phyloP scores from a whole-genome alignment of 768 basidiomycete species.

The Boletus rufocinnamomeus region DNA sequence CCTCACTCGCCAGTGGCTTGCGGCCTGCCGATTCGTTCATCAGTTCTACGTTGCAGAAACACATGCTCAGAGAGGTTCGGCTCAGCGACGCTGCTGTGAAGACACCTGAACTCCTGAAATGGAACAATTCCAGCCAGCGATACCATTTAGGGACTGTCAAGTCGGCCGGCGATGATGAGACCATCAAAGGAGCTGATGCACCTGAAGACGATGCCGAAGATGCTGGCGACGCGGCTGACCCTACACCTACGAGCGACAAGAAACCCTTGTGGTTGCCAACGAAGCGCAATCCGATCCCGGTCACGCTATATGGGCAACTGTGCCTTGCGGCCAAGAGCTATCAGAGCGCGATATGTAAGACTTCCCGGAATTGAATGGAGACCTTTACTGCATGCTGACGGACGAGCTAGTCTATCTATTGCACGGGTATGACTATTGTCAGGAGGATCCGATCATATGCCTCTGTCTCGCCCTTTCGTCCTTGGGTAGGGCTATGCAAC shows the following conservation, averaged over 20 bases:
- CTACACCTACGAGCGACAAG: conserved; percentile 30
- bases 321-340: conserved; percentile 82
- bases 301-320: conserved; percentile 79
- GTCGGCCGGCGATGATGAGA: conserved; percentile 21
- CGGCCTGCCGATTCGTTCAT: conserved; percentile 75
- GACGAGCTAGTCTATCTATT: conserved; percentile 46
- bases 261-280: background rate
- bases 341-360: conserved; percentile 87
- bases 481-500: too few species aligned
- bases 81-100: conserved; percentile 66
- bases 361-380: background rate
- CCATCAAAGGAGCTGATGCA: conserved; percentile 15
- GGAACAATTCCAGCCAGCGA: conserved; percentile 60
- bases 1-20: conserved; percentile 69
- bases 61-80: conserved; percentile 76
- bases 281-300: conserved; percentile 64
- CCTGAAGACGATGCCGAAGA: conserved; percentile 40
- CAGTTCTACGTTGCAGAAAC: conserved; percentile 78
- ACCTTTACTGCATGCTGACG: background rate
- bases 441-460: too few species aligned
- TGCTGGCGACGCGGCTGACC: conserved; percentile 19
- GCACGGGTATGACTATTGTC: conserved; percentile 83
- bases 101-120: conserved; percentile 58
- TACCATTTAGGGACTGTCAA: conserved; percentile 46
- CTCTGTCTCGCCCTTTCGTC: too few species aligned